A percentile compares a stretch with the other conserved stretches of the same genome.
These are phyloP conservation scores for Yarrowia bubula DNA, from an alignment of 805 yeast species.

Conservation along the genomic window DNA sequence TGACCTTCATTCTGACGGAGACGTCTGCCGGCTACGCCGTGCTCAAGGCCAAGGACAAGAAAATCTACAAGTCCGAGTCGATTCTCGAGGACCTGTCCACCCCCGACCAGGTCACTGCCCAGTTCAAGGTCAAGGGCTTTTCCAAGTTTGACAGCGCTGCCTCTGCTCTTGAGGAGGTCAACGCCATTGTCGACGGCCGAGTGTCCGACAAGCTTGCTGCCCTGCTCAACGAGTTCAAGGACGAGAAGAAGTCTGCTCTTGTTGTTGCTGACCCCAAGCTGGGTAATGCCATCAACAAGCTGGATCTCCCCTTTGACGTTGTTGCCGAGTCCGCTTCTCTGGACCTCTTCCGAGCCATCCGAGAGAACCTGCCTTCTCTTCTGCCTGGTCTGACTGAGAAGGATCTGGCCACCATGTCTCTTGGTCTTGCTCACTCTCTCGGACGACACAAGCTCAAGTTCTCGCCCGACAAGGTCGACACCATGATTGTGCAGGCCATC, in stretches of 20 bases:
- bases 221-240: conserved; percentile 50
- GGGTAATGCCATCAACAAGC: conserved; percentile 93
- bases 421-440: conserved; percentile 97
- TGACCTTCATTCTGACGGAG: conserved; percentile 71
- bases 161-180: conserved; percentile 92
- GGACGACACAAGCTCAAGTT: conserved; percentile 98
- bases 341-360: conserved; percentile 92
- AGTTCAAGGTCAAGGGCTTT: conserved; percentile 91
- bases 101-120: conserved; percentile 81
- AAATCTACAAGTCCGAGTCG: conserved; percentile 80
- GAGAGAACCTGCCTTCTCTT: conserved; percentile 89
- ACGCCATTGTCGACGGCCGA: conserved; percentile 87
- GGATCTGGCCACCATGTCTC: conserved; percentile 88
- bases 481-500: conserved; percentile 98
- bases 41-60: conserved; percentile 95
- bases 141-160: conserved; percentile 94
- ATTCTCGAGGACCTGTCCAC: conserved; percentile 74
- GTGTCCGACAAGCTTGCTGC: conserved; percentile 81
- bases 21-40: conserved; percentile 99
- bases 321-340: conserved; percentile 93
- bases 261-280: conserved; percentile 93
- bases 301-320: conserved; percentile 73
- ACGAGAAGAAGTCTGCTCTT: conserved; percentile 66
- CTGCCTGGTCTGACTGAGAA: conserved; percentile 88
- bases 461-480: conserved; percentile 97